A percentile compares a stretch with the other conserved stretches of the same genome.
Evolutionary conservation across 805 yeast genomes (phyloP).

Genomic region (Saturnispora galanensis): DNA sequence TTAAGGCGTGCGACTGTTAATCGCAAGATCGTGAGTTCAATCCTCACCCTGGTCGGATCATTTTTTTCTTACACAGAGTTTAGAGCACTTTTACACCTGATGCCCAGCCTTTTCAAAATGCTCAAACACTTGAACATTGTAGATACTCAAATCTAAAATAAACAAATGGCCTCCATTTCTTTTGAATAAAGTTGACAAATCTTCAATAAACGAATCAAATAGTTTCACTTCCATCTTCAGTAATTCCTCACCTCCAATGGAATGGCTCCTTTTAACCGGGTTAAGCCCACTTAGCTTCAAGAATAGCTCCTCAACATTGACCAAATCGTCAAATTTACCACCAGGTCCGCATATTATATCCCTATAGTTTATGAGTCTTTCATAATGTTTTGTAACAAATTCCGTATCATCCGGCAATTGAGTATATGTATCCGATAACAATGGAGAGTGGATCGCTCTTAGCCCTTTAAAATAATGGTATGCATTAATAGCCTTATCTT

Average conservation of each 20-base stretch:
- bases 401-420: slow-evolving; percentile 47
- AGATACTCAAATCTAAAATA: slow-evolving; percentile 46
- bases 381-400: slow-evolving; percentile 40
- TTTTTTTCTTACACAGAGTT: background rate
- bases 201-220: slow-evolving; percentile 30
- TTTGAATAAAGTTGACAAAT: slow-evolving; percentile 33
- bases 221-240: slow-evolving; percentile 17
- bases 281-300: slow-evolving; percentile 29
- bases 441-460: slow-evolving; percentile 8
- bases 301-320: slow-evolving; percentile 30
- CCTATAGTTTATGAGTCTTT: slow-evolving; percentile 30
- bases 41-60: background rate
- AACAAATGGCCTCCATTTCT: slow-evolving; percentile 52
- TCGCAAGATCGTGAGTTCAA: slow-evolving; percentile 57
- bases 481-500: slow-evolving; percentile 23
- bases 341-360: slow-evolving; percentile 21
- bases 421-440: slow-evolving; percentile 26
- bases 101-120: slow-evolving; percentile 26
- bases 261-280: slow-evolving; percentile 17
- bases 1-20: slow-evolving; percentile 56
- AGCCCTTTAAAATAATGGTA: slow-evolving; percentile 17
- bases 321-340: slow-evolving; percentile 30
- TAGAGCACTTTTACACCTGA: background rate
- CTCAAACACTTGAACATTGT: slow-evolving; percentile 40
- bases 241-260: slow-evolving; percentile 27